Evolutionary conservation across 441 rosid genomes (phyloP).

Genomic region (Populus hybrid): DNA sequence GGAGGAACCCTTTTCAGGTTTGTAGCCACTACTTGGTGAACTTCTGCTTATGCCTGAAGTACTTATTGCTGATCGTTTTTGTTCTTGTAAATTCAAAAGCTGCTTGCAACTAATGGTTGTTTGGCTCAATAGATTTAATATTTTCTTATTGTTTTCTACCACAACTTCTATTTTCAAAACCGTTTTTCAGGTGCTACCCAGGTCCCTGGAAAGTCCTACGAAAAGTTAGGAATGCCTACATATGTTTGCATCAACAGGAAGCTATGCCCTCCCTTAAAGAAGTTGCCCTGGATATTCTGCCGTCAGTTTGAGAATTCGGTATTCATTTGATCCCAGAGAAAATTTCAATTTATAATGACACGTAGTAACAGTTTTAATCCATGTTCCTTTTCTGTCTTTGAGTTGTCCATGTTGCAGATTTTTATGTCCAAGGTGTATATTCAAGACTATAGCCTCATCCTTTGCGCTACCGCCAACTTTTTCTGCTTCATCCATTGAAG

Average conservation of each 20-base stretch:
- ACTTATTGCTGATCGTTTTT: neutral
- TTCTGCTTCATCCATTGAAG: neutral
- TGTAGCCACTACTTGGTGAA: neutral
- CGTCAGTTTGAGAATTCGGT: constrained; percentile 36
- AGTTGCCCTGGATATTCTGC: constrained; percentile 80
- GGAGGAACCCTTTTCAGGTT: constrained; percentile 96
- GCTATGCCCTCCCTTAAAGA: constrained; percentile 89
- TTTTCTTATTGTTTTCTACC: neutral
- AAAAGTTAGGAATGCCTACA: constrained; percentile 37
- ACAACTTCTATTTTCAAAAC: neutral
- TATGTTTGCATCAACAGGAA: constrained; percentile 74
- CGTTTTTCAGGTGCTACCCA: constrained; percentile 72
- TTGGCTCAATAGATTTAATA: neutral
- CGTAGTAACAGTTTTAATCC: neutral
- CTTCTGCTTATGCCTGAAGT: neutral
- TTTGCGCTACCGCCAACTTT: neutral
- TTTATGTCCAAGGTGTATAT: neutral
- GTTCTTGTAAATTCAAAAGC: neutral
- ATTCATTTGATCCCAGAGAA: neutral
- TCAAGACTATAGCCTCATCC: neutral
- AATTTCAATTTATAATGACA: neutral
- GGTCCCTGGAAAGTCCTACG: constrained; percentile 88
- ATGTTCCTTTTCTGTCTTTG: neutral
- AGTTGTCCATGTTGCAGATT: neutral
- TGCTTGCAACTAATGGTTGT: neutral